phyloP scores from a whole-genome alignment of 139 green algal species.

The Tetradesmus obliquus region DNA sequence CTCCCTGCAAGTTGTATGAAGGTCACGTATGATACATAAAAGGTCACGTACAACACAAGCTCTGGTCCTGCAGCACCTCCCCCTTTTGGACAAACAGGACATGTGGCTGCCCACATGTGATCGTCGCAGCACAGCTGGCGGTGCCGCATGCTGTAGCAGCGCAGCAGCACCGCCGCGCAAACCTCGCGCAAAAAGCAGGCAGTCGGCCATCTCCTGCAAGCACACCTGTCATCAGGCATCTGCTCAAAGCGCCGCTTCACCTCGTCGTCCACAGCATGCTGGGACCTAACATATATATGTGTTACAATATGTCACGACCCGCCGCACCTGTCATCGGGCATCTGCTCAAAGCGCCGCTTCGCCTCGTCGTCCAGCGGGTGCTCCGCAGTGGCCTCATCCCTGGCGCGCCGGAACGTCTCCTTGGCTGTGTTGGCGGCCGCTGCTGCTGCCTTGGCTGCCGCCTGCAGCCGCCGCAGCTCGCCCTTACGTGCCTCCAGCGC shows the following conservation, averaged over 20 bases:
- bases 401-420: slow-evolving; percentile 2
- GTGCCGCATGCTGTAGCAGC: too few relatives aligned
- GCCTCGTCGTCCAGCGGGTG: not conserved
- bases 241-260: not conserved
- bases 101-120: not conserved
- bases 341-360: not conserved
- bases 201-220: too few relatives aligned
- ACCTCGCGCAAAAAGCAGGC: too few relatives aligned
- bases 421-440: not conserved
- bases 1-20: slow-evolving; percentile 44
- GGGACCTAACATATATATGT: too few relatives aligned
- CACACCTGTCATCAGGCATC: slow-evolving; percentile 21
- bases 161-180: too few relatives aligned
- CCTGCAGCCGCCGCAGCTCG: not conserved
- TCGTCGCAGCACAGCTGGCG: too few relatives aligned
- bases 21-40: too few relatives aligned
- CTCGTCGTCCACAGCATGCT: not conserved
- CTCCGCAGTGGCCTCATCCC: slow-evolving; percentile 3
- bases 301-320: not conserved
- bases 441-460: not conserved
- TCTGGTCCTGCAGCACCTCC: too few relatives aligned
- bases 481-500: slow-evolving; percentile 29
- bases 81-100: too few relatives aligned
- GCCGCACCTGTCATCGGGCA: slow-evolving; percentile 13
- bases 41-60: too few relatives aligned